These are phyloP conservation scores for Aspergillus kassunensis DNA, from an alignment of 495 filamentous ascomycete genomes.

Conservation along the genomic window DNA sequence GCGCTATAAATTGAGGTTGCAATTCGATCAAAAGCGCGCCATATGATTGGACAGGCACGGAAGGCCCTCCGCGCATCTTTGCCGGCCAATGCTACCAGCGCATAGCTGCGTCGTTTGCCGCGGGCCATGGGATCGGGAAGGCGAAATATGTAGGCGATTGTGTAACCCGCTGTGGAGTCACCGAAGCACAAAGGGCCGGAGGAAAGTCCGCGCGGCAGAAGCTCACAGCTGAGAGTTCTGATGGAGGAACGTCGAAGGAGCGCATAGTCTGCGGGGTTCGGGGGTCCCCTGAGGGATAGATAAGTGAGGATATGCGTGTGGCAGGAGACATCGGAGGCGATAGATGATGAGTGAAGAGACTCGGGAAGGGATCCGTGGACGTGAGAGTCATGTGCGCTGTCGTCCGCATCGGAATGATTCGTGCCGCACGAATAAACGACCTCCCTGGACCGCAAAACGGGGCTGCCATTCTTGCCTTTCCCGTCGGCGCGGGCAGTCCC, in stretches of 20 bases:
- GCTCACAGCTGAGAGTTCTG: conserved; percentile 81
- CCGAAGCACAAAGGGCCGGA: conserved; percentile 85
- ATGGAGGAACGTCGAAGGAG: conserved; percentile 81
- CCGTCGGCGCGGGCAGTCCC: conserved; percentile 47
- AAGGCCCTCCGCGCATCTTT: conserved; percentile 71
- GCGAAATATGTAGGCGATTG: conserved; percentile 89
- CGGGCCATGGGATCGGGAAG: conserved; percentile 85
- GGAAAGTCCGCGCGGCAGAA: conserved; percentile 69
- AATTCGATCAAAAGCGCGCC: conserved; percentile 70
- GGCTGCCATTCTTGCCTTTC: conserved; percentile 49
- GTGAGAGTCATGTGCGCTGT: conserved; percentile 34
- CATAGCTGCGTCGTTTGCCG: conserved; percentile 80
- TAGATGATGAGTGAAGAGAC: conserved; percentile 42
- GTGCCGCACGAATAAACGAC: conserved; percentile 44
- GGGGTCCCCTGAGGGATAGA: conserved; percentile 76
- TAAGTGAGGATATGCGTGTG: conserved; percentile 85
- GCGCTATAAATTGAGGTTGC: conserved; percentile 69
- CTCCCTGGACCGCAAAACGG: conserved; percentile 54
- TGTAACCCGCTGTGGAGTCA: conserved; percentile 76
- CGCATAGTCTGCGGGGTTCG: conserved; percentile 72
- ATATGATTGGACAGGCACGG: conserved; percentile 70
- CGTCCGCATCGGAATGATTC: conserved; percentile 37
- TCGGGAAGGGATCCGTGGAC: conserved; percentile 39
- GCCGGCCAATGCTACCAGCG: conserved; percentile 72
- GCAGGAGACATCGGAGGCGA: conserved; percentile 44